These are phyloP conservation scores for Sarocladium strictum DNA, from an alignment of 2,329 filamentous ascomycete species.

Conservation along the genomic window DNA sequence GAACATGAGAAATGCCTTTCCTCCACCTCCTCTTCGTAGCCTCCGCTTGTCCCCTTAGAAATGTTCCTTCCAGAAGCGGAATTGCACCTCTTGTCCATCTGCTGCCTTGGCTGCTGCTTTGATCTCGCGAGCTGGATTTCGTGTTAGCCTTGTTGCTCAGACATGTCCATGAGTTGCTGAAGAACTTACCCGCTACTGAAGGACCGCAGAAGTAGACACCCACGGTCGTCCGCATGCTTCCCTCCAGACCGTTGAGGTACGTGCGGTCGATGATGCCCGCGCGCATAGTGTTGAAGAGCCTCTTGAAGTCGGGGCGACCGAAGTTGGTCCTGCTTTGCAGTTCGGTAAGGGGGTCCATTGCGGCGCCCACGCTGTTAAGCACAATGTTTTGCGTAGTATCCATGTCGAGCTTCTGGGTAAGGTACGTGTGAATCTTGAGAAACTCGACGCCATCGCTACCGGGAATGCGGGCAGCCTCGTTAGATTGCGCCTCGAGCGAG, in stretches of 20 bases:
- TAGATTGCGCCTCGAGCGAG: slow-evolving; percentile 81
- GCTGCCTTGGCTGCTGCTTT: slow-evolving; percentile 71
- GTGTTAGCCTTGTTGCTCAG: slow-evolving; percentile 25
- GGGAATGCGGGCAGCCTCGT: slow-evolving; percentile 59
- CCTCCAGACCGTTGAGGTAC: slow-evolving; percentile 78
- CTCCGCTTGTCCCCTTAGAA: slow-evolving; percentile 39
- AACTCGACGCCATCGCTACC: slow-evolving; percentile 72
- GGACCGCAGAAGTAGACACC: slow-evolving; percentile 98
- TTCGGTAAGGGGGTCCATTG: slow-evolving; percentile 86
- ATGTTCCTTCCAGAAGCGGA: slow-evolving; percentile 99
- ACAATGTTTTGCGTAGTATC: slow-evolving; percentile 97
- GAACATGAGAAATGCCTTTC: slow-evolving; percentile 4
- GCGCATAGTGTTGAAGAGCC: slow-evolving; percentile 77
- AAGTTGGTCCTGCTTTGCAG: slow-evolving; percentile 88
- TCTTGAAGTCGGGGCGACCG: slow-evolving; percentile 81
- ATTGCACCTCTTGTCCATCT: slow-evolving; percentile 73
- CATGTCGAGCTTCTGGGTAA: slow-evolving; percentile 86
- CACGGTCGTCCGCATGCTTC: slow-evolving; percentile 72
- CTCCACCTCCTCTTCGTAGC: not conserved
- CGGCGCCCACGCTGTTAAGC: slow-evolving; percentile 85
- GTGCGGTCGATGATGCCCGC: slow-evolving; percentile 79
- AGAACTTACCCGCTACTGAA: slow-evolving; percentile 54
- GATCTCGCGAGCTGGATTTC: slow-evolving; percentile 68
- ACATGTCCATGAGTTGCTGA: not conserved
- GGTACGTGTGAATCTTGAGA: slow-evolving; percentile 94